phyloP scores from a whole-genome alignment of 1,139 yeast genomes.

The Hemisphaericaspora xylanilytica region DNA sequence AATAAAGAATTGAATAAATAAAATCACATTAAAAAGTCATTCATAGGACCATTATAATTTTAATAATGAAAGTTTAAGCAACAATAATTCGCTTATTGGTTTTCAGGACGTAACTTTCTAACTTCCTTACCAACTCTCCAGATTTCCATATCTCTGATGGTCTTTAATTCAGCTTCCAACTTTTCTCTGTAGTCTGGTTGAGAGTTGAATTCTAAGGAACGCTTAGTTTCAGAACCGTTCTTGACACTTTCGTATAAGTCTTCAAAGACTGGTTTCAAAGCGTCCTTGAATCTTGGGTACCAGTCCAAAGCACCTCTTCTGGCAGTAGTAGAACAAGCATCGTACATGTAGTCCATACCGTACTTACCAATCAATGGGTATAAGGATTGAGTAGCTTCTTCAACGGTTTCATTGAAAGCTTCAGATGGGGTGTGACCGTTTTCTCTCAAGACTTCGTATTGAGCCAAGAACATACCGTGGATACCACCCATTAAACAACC shows the following conservation, averaged over 20 bases:
- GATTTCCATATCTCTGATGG: slow-evolving; percentile 96
- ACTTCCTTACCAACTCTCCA: slow-evolving; percentile 99
- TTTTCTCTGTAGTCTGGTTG: slow-evolving; percentile 96
- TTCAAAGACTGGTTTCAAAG: slow-evolving; percentile 96
- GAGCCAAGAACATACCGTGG: slow-evolving; percentile 99
- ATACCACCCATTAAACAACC: slow-evolving; percentile 99
- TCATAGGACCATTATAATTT: slow-evolving; percentile 29
- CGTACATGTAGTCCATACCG: slow-evolving; percentile 99
- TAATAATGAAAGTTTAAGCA: slow-evolving; percentile 15
- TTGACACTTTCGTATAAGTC: slow-evolving; percentile 93
- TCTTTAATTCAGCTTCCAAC: slow-evolving; percentile 89
- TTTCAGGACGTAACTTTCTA: slow-evolving; percentile 98
- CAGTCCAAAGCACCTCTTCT: slow-evolving; percentile 99
- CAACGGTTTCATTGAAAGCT: slow-evolving; percentile 99
- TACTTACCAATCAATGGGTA: slow-evolving; percentile 98
- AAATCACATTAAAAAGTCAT: slow-evolving; percentile 25
- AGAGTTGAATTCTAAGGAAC: slow-evolving; percentile 98
- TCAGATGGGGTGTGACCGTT: slow-evolving; percentile 99
- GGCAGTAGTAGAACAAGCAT: slow-evolving; percentile 99
- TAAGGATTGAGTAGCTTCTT: slow-evolving; percentile 98
- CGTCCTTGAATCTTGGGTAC: slow-evolving; percentile 99
- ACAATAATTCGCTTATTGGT: slow-evolving; percentile 58
- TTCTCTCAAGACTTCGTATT: slow-evolving; percentile 99
- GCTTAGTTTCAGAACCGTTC: slow-evolving; percentile 96
- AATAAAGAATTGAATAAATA: slow-evolving; percentile 25